phyloP scores from a whole-genome alignment of 2,329 filamentous ascomycete genomes.

The Aspergillus viridinutans region DNA sequence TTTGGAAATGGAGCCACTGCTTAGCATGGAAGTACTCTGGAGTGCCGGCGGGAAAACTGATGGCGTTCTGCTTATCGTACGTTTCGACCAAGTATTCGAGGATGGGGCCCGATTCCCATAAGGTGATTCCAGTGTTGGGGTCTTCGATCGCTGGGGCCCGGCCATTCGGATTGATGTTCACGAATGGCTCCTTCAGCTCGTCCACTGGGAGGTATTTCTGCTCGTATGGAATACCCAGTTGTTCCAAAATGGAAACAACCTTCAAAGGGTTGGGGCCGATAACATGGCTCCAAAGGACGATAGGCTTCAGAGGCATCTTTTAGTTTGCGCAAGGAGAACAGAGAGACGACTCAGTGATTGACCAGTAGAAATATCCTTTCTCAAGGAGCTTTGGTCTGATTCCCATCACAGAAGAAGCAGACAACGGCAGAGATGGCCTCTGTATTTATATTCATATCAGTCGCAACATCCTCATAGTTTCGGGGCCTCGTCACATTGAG shows the following conservation, averaged over 20 bases:
- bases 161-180: conserved; percentile 31
- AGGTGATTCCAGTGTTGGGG: conserved; percentile 35
- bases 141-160: conserved; percentile 33
- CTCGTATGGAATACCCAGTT: conserved; percentile 31
- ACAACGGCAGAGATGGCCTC: too few relatives aligned
- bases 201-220: conserved; percentile 10
- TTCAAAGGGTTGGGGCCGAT: conserved; percentile 28
- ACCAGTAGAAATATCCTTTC: too few relatives aligned
- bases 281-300: conserved; percentile 16
- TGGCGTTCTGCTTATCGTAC: conserved; percentile 40
- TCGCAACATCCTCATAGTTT: too few relatives aligned
- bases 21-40: conserved; percentile 30
- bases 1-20: conserved; percentile 46
- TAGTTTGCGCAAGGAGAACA: conserved; percentile 18
- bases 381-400: too few relatives aligned
- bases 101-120: conserved; percentile 46
- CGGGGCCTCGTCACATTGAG: too few relatives aligned
- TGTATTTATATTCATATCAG: too few relatives aligned
- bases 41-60: conserved; percentile 31
- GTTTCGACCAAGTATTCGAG: conserved; percentile 42
- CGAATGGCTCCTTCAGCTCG: conserved; percentile 27
- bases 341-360: conserved; percentile 15
- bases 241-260: conserved; percentile 27
- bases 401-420: too few relatives aligned
- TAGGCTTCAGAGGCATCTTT: conserved; percentile 18